Conservation (phyloP, 805 yeast genomes). For the Teunomyces gatunensis region DNA sequence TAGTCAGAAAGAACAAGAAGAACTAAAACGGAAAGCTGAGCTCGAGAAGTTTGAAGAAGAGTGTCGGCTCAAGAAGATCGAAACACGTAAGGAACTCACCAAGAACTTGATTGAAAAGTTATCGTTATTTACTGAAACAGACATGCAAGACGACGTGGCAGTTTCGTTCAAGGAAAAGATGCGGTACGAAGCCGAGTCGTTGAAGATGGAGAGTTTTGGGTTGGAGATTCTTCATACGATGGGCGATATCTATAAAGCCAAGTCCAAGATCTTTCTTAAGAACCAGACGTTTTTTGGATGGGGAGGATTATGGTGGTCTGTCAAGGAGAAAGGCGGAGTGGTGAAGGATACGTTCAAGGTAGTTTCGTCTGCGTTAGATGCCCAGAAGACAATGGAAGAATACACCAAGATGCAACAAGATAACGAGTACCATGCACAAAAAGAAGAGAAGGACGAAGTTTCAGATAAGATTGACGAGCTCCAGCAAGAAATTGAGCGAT, state of each 20-base stretch:
- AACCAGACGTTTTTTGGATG: conserved; percentile 62
- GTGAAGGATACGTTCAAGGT: conserved; percentile 71
- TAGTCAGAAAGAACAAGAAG: conserved; percentile 42
- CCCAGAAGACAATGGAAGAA: conserved; percentile 75
- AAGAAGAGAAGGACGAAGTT: conserved; percentile 17
- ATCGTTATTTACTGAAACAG: conserved; percentile 43
- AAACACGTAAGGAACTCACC: conserved; percentile 60
- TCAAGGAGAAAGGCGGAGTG: conserved; percentile 72
- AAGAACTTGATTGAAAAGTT: conserved; percentile 50
- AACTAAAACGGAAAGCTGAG: conserved; percentile 46
- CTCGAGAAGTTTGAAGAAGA: conserved; percentile 74
- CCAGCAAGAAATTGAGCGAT: conserved; percentile 18
- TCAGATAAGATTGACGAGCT: conserved; percentile 13
- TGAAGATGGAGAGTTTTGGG: conserved; percentile 85
- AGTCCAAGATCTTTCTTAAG: conserved; percentile 62
- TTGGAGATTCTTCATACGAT: conserved; percentile 73
- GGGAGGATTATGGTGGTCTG: conserved; percentile 66
- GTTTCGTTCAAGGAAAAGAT: conserved; percentile 59
- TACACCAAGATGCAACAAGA: conserved; percentile 64
- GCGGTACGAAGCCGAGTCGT: conserved; percentile 76
- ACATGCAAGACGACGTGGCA: conserved; percentile 43
- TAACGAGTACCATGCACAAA: conserved; percentile 41
- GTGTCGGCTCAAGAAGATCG: conserved; percentile 62
- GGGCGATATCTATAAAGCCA: conserved; percentile 65
- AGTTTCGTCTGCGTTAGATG: conserved; percentile 71